Conservation (phyloP, 345 rosid species). For the Aegle marmelos region DNA sequence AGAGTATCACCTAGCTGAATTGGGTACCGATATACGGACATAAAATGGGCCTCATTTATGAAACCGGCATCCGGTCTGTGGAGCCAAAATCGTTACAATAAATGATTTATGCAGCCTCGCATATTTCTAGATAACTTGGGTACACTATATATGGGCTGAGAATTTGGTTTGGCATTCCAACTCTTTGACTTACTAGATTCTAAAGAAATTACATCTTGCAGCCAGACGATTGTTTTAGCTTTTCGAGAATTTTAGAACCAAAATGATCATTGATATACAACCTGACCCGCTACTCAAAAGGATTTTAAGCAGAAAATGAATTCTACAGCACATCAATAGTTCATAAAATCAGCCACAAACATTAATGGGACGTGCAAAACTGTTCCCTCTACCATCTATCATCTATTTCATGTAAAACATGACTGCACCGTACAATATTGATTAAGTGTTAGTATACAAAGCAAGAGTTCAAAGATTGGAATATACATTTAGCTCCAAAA, state of each 20-base stretch:
- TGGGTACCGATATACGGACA: background rate
- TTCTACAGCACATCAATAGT: too few relatives aligned
- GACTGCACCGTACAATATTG: background rate
- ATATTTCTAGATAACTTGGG: background rate
- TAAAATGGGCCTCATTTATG: background rate
- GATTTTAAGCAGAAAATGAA: background rate
- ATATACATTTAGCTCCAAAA: background rate
- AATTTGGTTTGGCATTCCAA: background rate
- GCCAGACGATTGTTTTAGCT: background rate
- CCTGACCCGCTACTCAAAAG: background rate
- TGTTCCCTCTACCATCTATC: background rate
- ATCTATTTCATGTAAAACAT: background rate
- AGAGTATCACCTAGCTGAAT: background rate
- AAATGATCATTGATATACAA: background rate
- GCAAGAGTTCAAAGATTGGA: background rate
- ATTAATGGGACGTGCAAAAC: background rate
- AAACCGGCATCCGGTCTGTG: background rate
- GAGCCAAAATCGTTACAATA: background rate
- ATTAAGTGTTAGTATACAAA: background rate
- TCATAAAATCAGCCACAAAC: background rate
- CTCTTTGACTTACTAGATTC: background rate
- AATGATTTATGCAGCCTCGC: background rate
- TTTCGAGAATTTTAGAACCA: background rate
- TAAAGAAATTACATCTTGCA: background rate
- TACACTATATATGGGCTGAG: too few relatives aligned